phyloP scores from a whole-genome alignment of 768 basidiomycete species.

The Panus rudis region DNA sequence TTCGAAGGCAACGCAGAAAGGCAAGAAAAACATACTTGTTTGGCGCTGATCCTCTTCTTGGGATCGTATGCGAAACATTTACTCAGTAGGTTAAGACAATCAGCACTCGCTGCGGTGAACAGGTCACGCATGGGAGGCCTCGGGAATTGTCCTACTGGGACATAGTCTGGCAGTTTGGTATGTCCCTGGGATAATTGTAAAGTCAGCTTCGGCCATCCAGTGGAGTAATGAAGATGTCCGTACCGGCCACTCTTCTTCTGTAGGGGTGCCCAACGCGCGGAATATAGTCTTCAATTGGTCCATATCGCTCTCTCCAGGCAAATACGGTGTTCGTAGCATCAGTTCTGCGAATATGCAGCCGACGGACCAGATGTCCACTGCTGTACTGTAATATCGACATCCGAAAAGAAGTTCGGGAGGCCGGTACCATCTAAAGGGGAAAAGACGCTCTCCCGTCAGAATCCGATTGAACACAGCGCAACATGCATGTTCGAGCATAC shows the following conservation, averaged over 20 bases:
- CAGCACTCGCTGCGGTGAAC: slow-evolving; percentile 85
- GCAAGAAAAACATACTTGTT: slow-evolving; percentile 43
- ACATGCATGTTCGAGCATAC: slow-evolving; percentile 35
- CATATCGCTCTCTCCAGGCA: slow-evolving; percentile 94
- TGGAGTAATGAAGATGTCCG: slow-evolving; percentile 17
- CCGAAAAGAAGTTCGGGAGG: slow-evolving; percentile 94
- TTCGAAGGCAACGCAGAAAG: background rate
- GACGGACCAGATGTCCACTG: slow-evolving; percentile 95
- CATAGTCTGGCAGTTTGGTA: slow-evolving; percentile 84
- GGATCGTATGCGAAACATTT: slow-evolving; percentile 86
- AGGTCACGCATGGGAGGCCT: slow-evolving; percentile 76
- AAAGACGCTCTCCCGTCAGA: background rate
- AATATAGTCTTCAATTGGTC: slow-evolving; percentile 95
- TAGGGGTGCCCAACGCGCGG: slow-evolving; percentile 90
- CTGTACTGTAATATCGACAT: slow-evolving; percentile 81
- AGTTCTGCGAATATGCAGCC: slow-evolving; percentile 98
- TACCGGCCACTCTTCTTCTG: slow-evolving; percentile 97
- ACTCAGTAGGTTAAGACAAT: slow-evolving; percentile 75
- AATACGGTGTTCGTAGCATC: slow-evolving; percentile 92
- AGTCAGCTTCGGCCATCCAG: background rate
- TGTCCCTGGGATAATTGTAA: slow-evolving; percentile 54
- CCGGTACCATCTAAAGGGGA: slow-evolving; percentile 85
- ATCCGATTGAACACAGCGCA: slow-evolving; percentile 1
- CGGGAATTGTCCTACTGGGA: slow-evolving; percentile 80
- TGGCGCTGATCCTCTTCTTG: slow-evolving; percentile 67